Percentiles rank a stretch among this genome's conserved stretches.
Conservation (phyloP, 208 protist genomes). For the Acanthamoeba sp. region DNA sequence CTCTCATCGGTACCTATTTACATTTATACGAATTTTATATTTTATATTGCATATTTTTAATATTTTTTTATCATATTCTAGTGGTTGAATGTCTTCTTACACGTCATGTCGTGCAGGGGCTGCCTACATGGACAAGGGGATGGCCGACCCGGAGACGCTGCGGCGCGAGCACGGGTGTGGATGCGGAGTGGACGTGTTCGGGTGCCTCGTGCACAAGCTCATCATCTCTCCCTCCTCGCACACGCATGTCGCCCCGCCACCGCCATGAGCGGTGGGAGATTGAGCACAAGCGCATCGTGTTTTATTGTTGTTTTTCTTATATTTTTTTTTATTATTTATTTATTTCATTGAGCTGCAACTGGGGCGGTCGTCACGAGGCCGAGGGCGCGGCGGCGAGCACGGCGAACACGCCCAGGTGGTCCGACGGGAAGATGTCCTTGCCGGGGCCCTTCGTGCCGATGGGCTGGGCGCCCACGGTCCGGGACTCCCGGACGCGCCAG, state of each 20-base stretch:
- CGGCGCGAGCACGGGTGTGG: constrained; percentile 4
- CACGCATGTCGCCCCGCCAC: too few species aligned
- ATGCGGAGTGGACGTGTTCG: constrained; percentile 26
- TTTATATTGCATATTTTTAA: too few species aligned
- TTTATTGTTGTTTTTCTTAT: too few species aligned
- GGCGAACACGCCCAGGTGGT: constrained; percentile 47
- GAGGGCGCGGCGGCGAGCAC: too few species aligned
- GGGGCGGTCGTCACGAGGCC: too few species aligned
- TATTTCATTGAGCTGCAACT: too few species aligned
- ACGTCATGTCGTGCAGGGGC: neutral
- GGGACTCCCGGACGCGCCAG: neutral
- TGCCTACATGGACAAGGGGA: neutral
- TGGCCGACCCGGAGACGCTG: constrained; percentile 4
- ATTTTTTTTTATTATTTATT: too few species aligned
- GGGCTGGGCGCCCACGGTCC: neutral
- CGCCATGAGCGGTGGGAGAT: too few species aligned
- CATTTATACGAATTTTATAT: too few species aligned
- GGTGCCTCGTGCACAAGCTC: constrained; percentile 41
- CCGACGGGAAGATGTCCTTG: constrained; percentile 37
- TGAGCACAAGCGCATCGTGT: too few species aligned
- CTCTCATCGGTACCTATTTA: neutral
- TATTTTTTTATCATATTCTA: too few species aligned
- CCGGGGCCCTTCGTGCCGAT: constrained; percentile 4
- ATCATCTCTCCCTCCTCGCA: neutral
- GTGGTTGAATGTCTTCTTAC: neutral